A percentile compares a stretch with the other conserved stretches of the same genome.
These are phyloP conservation scores for Cynanchum wilfordii DNA, from an alignment of 257 asterid genomes.

Conservation along the genomic window DNA sequence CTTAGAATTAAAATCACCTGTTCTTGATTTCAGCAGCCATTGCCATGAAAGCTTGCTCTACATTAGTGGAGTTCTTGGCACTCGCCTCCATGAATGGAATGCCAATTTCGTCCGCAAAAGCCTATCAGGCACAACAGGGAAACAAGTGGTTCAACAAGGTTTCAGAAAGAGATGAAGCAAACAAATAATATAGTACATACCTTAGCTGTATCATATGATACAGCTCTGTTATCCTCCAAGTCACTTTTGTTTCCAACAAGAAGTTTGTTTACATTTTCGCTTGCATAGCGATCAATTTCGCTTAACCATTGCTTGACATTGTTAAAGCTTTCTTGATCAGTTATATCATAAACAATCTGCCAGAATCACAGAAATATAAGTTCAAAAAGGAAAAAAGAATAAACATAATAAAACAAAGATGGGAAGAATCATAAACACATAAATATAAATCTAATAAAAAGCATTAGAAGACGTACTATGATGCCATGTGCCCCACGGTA, in stretches of 20 bases:
- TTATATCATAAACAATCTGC: conserved; percentile 70
- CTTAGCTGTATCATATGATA: conserved; percentile 73
- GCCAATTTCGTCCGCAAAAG: conserved; percentile 81
- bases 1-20: conserved; percentile 35
- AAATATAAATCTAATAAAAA: not conserved
- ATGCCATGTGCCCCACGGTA: conserved; percentile 95
- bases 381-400: conserved; percentile 2
- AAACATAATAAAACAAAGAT: not conserved
- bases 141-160: conserved; percentile 4
- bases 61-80: conserved; percentile 64
- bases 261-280: conserved; percentile 79
- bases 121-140: conserved; percentile 34
- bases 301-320: conserved; percentile 84
- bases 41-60: conserved; percentile 88
- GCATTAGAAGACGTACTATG: conserved; percentile 42
- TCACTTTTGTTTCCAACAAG: conserved; percentile 78
- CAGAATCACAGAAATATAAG: conserved; percentile 17
- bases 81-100: conserved; percentile 83
- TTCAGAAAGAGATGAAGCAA: not conserved
- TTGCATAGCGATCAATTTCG: conserved; percentile 82
- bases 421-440: not conserved
- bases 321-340: conserved; percentile 79
- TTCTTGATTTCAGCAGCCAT: conserved; percentile 70
- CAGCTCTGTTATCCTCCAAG: conserved; percentile 61
- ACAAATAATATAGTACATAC: conserved; percentile 23